Evolutionary conservation across 805 yeast genomes (phyloP), one percentile per base, ranked within the genome.

Genomic region (Wickerhamomyces bisporus): DNA sequence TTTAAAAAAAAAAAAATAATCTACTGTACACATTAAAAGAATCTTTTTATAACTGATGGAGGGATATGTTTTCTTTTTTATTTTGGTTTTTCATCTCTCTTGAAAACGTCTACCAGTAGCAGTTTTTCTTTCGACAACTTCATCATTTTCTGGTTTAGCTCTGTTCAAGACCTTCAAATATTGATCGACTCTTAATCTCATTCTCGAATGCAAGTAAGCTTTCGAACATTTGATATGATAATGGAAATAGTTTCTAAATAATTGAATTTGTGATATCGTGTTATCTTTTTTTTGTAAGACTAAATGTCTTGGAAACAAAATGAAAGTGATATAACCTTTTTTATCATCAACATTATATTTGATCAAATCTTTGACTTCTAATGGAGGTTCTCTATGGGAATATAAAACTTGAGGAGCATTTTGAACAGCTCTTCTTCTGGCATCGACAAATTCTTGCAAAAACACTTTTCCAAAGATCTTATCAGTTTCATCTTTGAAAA

Each of bases 201-300:
- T 93, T 71, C 99, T 81, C 36, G 96, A 87, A 64, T 93, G 99
- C 81, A 93, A 80, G 66, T 86, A 93, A 26, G 98, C 98, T 71
- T 93, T 93, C 44, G 96, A 88, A 63, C 97, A 91, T 67, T 93
- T 93, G 69, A 93, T 93, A 60, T 93, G 99, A 65, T 91, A 93
- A 63, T 93, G 99, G 82, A 93, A 93, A 66, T 91, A 93, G 57
- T 89, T 94, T 65, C 99, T 76, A 68, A 93, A 93, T 41, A 86
- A 70, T 57, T 87, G 88, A 55, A 93, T 84, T 61, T 89, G 97
- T 26, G 94, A 81, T 46, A 93, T 86, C 44, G 95, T 83, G 57
- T 80, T 84, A 61, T 93, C 93, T 54, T 86, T 74, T 46, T 85
- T 80, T 44, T 76, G 80, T 31, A 71, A 64, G 21, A 68, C 65